Base-by-base conservation (phyloP, 1,139 yeast genomes). In the Geotrichum cucujoidarum region DNA sequence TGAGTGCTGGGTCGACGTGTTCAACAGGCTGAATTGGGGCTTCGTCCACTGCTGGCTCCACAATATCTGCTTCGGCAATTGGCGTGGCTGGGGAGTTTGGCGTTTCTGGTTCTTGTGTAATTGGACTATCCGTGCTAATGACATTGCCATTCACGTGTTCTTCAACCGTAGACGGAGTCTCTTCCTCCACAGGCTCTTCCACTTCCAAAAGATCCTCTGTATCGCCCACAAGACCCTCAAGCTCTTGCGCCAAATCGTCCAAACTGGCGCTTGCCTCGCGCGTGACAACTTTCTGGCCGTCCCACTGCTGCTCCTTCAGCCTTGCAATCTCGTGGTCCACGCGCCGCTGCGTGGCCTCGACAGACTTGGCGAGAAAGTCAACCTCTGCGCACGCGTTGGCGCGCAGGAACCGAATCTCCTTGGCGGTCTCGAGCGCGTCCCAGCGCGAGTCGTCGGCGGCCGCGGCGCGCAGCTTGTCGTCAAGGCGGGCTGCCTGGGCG, bases 341-440 rank as follows among this genome's bases (percentile, higher is more conserved):
- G 1, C 21, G 29, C 10, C 36, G 25, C 36, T 40, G 43, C 30
- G 13, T 30, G 4, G 43, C n/a, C 7, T 5, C 27, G 10, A 22
- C 17, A 14, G 43, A 31, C 10, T 40, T n/a, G n/a, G 17, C 30
- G 27, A 40, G 13, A n/a, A 40, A 40, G 17, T 29, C 29, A 8
- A 36, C 30, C 36, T 40, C 43, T 5, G 36, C 43, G 6, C 30
- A 18, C 8, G 43, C 17, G 30, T 40, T 40, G n/a, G 25, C 14
- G 10, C 43, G 35, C 36, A 40, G 30, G 21, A 30, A 40, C 29
- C 18, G 30, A 36, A 40, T 24, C 5, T 40, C 36, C 11, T 32
- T 20, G 14, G 43, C 43, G 3, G 24, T 21, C 10, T 18, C 36
- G 3, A 40, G 22, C 43, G 43, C 43, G 35, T 20, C 35, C 17